Evolutionary conservation across 495 filamentous ascomycete genomes (phyloP), one percentile per base, ranked within the genome.

Genomic region (Aspergillus hancockii): DNA sequence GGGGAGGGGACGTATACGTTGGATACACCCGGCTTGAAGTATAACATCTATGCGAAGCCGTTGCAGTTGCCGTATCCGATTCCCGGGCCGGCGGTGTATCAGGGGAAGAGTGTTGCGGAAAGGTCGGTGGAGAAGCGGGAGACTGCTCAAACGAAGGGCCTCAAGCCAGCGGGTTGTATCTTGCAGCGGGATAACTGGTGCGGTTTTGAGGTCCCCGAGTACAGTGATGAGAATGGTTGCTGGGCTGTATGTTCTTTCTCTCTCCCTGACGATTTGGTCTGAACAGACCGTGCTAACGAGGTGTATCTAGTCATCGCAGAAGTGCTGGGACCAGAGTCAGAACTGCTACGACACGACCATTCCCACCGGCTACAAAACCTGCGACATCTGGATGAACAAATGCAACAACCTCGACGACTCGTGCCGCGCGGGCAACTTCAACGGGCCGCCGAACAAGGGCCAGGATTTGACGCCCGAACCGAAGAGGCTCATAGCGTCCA

Each of bases 111-210:
- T 41, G 52, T 38, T 23, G 31, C 57, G 55, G 52, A 28, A 22
- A 55, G 4, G 22, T 43, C 28, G 16, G 4, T 40, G 18, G 21
- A 51, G 45, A 50, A 25, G 22, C 30, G 45, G 32, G 16, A 41
- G 3, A 14, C 5, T 38, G 51, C 53, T 0, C 77, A 79, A 57
- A 65, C 47, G 1, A 62, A 72, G 31, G 76, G 76, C 6, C 58
- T 77, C 13, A 74, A 83, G 43, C 86, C 85, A 0, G 49, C 63
- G 0, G 67, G 71, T 47, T 89, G 83, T 67, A 73, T 88, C 31
- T 67, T 88, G 51, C 80, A 82, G 58, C 90, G 88, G 64, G 87
- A 75, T 38, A 89, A 91, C 71, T 92, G 88, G 89, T 90, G 86
- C 67, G 86, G 79, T 32, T 63, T 78, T 21, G 81, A 88, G 61